Conservation (phyloP, 78 protist species). For the Diacronema lutheri region DNA sequence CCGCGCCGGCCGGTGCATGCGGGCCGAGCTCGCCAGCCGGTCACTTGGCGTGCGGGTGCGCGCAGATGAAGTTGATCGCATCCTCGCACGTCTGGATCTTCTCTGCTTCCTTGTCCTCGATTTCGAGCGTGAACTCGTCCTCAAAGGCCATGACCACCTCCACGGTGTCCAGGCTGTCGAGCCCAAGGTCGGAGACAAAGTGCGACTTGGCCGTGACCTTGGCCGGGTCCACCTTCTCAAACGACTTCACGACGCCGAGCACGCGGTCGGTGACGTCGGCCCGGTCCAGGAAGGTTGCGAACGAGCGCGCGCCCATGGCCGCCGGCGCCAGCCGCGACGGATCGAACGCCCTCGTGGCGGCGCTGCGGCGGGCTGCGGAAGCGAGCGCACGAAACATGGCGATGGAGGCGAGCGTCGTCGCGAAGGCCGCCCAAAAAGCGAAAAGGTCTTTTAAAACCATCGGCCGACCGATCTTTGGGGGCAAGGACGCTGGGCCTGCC, state of each 20-base stretch:
- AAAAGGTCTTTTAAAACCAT: too few relatives aligned
- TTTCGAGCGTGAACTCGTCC: slow-evolving; percentile 85
- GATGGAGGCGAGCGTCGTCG: too few relatives aligned
- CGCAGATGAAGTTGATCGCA: slow-evolving; percentile 64
- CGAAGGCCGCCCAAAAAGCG: too few relatives aligned
- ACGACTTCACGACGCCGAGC: slow-evolving; percentile 69
- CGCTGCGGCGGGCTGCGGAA: too few relatives aligned
- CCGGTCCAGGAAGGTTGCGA: slow-evolving; percentile 10
- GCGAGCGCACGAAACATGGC: too few relatives aligned
- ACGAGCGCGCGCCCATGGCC: too few relatives aligned
- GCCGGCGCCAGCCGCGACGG: too few relatives aligned
- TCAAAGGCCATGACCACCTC: slow-evolving; percentile 87
- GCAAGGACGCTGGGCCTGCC: too few relatives aligned
- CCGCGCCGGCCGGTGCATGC: too few relatives aligned
- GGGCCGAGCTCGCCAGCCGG: too few relatives aligned
- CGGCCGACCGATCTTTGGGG: too few relatives aligned
- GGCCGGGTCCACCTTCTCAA: slow-evolving; percentile 69
- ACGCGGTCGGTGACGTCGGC: slow-evolving; percentile 75
- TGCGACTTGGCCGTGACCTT: slow-evolving; percentile 69
- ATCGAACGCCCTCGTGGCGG: too few relatives aligned
- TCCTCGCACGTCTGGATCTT: slow-evolving; percentile 63
- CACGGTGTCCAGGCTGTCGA: slow-evolving; percentile 83
- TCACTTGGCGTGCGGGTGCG: slow-evolving; percentile 79
- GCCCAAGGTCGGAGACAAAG: slow-evolving; percentile 84
- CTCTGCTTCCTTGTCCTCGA: slow-evolving; percentile 83